These are phyloP conservation scores for Magnusiomyces paraingens DNA, from an alignment of 1,139 yeast species.

Conservation along the genomic window DNA sequence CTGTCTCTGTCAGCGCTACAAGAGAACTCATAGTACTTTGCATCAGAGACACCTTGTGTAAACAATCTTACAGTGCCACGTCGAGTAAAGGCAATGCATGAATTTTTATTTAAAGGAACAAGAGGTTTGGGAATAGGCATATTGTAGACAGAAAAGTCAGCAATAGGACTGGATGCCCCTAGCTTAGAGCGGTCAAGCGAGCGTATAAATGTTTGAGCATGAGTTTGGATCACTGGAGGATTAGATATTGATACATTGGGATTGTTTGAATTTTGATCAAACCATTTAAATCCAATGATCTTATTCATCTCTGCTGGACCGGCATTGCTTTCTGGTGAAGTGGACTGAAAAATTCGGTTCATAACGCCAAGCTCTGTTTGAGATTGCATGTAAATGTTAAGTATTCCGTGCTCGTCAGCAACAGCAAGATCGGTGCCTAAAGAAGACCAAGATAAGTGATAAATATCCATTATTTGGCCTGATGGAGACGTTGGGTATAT, in stretches of 20 bases:
- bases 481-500: constrained; percentile 19
- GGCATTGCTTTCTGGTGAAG: constrained; percentile 17
- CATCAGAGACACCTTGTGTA: constrained; percentile 27
- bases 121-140: constrained; percentile 56
- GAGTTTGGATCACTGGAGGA: constrained; percentile 22
- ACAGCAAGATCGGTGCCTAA: constrained; percentile 39
- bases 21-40: constrained; percentile 28
- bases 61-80: constrained; percentile 50
- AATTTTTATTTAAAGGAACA: constrained; percentile 70
- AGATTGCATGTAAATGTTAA: constrained; percentile 31
- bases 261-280: constrained; percentile 54
- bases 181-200: constrained; percentile 7
- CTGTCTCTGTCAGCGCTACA: constrained; percentile 21
- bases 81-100: constrained; percentile 58
- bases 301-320: constrained; percentile 23
- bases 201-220: constrained; percentile 10
- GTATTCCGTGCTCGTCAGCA: constrained; percentile 37
- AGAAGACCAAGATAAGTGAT: constrained; percentile 38
- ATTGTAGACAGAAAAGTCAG: constrained; percentile 40
- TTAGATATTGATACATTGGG: constrained; percentile 35
- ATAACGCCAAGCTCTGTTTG: constrained; percentile 22
- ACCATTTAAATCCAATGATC: constrained; percentile 59
- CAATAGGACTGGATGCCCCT: constrained; percentile 6
- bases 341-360: constrained; percentile 23
- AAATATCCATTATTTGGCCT: constrained; percentile 20